Base-by-base conservation (phyloP, 1,284 basidiomycete species). In the Golubevia pallescens region DNA sequence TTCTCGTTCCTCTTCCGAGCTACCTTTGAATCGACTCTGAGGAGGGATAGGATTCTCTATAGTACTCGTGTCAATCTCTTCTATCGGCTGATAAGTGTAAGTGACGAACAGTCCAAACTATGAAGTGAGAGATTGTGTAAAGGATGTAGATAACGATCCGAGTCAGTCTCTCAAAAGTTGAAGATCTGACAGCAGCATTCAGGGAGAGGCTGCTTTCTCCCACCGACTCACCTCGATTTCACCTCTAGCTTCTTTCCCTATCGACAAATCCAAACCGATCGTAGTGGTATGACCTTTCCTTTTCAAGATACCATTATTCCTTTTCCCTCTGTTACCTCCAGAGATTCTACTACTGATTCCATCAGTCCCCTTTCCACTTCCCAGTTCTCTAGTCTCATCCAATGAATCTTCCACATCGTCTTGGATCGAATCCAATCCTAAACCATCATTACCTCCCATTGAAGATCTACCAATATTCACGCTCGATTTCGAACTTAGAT, bases 81-180 rank as follows among this genome's bases (percentile, higher is more conserved):
- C 14, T 38, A 70, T 59, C 2, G 65, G 60, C 1, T 53, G n/a
- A 56, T 75, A 76, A 38, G 65, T 66, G 51, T 75, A 78, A 1
- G 68, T 72, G 48, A 79, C 77, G 10, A 73, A 71, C 60, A 79
- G 66, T 20, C 66, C 67, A 32, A 74, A 57, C 62, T 75, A 62
- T 7, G 4, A 74, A 24, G 1, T 13, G 56, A 60, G 13, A 60
- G 19, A 21, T n/a, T n/a, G n/a, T n/a, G n/a, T n/a, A n/a, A n/a
- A n/a, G n/a, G n/a, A n/a, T 64, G 66, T 5, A 28, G 14, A 51
- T 42, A 59, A 20, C 57, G 60, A 5, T 21, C 3, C 19, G 13
- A 6, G 2, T 19, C 51, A 53, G 13, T 53, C 6, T 69, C 60
- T 14, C 62, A 62, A 6, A 59, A 21, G n/a, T 21, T 28, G 8